phyloP scores from a whole-genome alignment of 2,329 filamentous ascomycete genomes.

The Pestalotiopsis sp. region DNA sequence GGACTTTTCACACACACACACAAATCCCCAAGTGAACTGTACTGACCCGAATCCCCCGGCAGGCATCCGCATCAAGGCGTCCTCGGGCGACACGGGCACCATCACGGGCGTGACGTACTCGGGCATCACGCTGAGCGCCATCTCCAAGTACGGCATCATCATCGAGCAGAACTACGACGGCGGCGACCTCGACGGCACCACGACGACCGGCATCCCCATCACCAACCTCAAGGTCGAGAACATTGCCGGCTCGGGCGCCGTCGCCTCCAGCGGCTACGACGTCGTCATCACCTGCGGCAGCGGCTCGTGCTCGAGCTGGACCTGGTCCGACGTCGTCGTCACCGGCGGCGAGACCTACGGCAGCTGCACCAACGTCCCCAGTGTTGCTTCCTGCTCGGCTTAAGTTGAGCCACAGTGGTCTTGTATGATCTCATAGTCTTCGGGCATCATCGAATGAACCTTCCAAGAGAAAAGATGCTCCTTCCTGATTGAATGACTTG shows the following conservation, averaged over 20 bases:
- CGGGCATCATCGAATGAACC: too few relatives aligned
- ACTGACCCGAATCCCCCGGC: background rate
- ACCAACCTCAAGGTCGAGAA: conserved; percentile 46
- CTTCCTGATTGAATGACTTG: too few relatives aligned
- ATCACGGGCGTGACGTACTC: conserved; percentile 55
- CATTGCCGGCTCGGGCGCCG: conserved; percentile 40
- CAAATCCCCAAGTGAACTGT: background rate
- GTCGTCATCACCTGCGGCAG: conserved; percentile 56
- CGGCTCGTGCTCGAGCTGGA: conserved; percentile 54
- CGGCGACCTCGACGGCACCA: conserved; percentile 44
- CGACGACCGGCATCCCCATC: conserved; percentile 54
- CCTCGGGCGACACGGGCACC: conserved; percentile 45
- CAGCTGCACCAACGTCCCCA: conserved; percentile 5
- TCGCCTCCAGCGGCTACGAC: conserved; percentile 38
- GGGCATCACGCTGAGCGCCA: conserved; percentile 50
- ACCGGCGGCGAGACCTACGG: conserved; percentile 48
- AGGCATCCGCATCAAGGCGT: conserved; percentile 49
- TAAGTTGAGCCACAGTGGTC: too few relatives aligned
- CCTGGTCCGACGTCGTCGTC: conserved; percentile 48
- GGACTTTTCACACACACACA: background rate
- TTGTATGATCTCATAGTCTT: too few relatives aligned
- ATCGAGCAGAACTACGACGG: conserved; percentile 49
- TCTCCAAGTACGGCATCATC: conserved; percentile 44
- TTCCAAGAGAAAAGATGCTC: too few relatives aligned
- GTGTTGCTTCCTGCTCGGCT: conserved; percentile 5